Percentiles rank a stretch among this genome's conserved stretches.
These are phyloP conservation scores for Akanthomyces dipterigenus DNA, from an alignment of 2,329 filamentous ascomycete genomes.

Conservation along the genomic window DNA sequence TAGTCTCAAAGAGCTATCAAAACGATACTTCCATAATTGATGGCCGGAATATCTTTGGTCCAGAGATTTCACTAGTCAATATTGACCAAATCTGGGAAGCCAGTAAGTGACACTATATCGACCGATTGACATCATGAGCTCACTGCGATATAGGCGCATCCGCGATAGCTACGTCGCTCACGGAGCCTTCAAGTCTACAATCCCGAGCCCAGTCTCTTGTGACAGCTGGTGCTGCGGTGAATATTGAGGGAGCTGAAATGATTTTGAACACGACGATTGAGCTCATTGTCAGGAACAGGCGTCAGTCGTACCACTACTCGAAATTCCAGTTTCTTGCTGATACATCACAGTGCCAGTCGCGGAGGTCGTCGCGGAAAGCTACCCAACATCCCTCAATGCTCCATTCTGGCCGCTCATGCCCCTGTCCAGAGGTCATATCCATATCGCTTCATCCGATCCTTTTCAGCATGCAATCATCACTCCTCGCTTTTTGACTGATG, in stretches of 20 bases:
- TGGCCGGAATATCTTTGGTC: conserved; percentile 15
- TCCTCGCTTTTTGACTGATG: conserved; percentile 18
- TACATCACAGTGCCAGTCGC: conserved; percentile 15
- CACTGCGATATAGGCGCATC: background rate
- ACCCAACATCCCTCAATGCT: conserved; percentile 13
- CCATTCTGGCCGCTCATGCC: conserved; percentile 20
- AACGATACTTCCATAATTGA: conserved; percentile 19
- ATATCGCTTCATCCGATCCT: conserved; percentile 17
- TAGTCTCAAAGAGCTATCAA: conserved; percentile 14
- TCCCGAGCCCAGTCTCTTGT: conserved; percentile 17
- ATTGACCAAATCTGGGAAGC: conserved; percentile 17
- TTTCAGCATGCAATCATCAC: conserved; percentile 16
- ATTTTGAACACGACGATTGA: conserved; percentile 19
- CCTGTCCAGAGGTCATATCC: conserved; percentile 19
- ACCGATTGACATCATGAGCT: background rate
- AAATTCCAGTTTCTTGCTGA: background rate
- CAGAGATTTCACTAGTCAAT: conserved; percentile 19
- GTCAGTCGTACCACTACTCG: background rate
- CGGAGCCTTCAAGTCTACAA: background rate
- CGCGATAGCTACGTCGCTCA: background rate
- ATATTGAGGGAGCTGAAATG: conserved; percentile 14
- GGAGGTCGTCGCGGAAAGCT: conserved; percentile 16
- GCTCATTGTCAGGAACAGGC: conserved; percentile 13
- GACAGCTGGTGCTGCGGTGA: conserved; percentile 17
- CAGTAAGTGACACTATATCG: background rate